Base-by-base conservation (phyloP, 2,329 filamentous ascomycete genomes). In the Colletotrichum ledebouriae region DNA sequence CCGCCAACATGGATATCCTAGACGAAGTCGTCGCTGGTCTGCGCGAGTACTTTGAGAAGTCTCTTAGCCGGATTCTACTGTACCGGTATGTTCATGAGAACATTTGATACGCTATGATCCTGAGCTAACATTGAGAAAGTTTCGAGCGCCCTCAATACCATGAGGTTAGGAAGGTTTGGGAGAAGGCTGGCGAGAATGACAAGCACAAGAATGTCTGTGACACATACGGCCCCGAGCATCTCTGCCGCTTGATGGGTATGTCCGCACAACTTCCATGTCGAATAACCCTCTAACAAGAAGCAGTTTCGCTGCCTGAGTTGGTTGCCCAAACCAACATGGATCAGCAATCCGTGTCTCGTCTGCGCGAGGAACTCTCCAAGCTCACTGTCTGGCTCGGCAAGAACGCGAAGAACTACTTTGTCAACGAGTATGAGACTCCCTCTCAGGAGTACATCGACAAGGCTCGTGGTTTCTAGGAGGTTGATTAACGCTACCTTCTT, bases 321-420 rank as follows among this genome's bases (percentile, higher is more conserved):
- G 90, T 98, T 70, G 94, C 94, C 4, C 96, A 99, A 78, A 99
- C 96, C 59, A 98, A 98, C 81, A 97, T 99, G 94, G 96, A 98
- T 76, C 86, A 91, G 60, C 94, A 97, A 78, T 94, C 94, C 2
- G 93, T 97, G 47, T 92, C 91, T 70, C 92, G 94, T 53, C 88
- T 98, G 29, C 91, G 94, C 12, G 94, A 98, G 75, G 96, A 99
- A 78, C 86, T 99, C 15, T 87, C 89, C 73, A 95, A 94, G 79
- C 90, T 99, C 79, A 93, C 91, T 11, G 86, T 89, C 61, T 99
- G 94, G 94, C 85, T 99, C 63, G 88, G 90, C 67, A 92, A 91
- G 73, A 89, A 95, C 74, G 89, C 90, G 13, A 85, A 88, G 65
- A 87, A 87, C 25, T 97, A 96, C 80, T 97, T 99, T 76, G 85